These are phyloP conservation scores for Cornus suecica DNA, from an alignment of 148 eudicot species.

Conservation along the genomic window DNA sequence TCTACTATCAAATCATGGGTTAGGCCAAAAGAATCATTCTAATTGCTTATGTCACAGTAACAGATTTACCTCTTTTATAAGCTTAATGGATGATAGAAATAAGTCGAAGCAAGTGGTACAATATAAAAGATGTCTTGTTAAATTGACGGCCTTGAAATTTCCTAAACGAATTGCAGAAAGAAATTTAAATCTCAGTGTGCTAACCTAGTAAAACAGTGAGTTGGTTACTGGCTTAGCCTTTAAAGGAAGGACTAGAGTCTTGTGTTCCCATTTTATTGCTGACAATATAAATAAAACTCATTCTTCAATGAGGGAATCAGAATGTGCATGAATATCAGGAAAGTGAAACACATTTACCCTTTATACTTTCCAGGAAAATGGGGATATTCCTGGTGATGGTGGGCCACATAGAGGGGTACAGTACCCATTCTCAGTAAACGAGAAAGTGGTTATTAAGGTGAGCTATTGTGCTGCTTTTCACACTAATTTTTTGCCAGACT, in stretches of 20 bases:
- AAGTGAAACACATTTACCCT: neutral
- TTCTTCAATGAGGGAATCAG: neutral
- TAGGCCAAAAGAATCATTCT: too few species aligned
- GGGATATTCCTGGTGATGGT: conserved; percentile 47
- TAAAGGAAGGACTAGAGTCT: too few species aligned
- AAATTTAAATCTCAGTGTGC: neutral
- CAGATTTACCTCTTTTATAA: neutral
- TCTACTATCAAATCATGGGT: too few species aligned
- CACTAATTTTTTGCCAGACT: neutral
- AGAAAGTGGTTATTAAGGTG: conserved; percentile 82
- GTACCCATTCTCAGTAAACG: conserved; percentile 79
- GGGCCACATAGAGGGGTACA: conserved; percentile 56
- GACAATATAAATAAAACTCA: neutral
- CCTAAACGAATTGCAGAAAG: neutral
- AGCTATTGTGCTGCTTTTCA: conserved; percentile 10
- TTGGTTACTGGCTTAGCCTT: too few species aligned
- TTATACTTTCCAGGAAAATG: conserved; percentile 51
- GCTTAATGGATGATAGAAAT: neutral
- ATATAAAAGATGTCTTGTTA: too few species aligned
- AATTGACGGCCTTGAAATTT: neutral
- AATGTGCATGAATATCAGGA: neutral
- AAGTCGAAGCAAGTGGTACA: neutral
- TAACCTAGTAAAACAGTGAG: too few species aligned
- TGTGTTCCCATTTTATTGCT: too few species aligned
- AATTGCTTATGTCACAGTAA: neutral